phyloP scores from a whole-genome alignment of 352 stramenopile species.

The Phytophthora crassamura region DNA sequence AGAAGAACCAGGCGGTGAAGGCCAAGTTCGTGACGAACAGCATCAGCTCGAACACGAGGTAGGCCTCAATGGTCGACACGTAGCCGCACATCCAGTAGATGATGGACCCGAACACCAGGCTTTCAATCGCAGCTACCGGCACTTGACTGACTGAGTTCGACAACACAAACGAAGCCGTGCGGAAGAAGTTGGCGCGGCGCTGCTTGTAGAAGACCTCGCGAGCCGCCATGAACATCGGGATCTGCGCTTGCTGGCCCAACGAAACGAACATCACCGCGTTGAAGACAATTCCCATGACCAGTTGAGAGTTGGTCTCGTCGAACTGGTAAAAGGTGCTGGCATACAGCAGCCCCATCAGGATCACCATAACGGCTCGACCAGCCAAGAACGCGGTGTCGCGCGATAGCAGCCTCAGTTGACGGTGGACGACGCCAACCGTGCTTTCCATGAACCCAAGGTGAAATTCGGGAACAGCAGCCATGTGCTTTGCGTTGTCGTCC shows the following conservation, averaged over 20 bases:
- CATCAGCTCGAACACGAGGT: constrained; percentile 37
- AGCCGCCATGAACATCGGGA: constrained; percentile 57
- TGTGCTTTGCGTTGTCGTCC: constrained; percentile 7
- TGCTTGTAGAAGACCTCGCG: constrained; percentile 59
- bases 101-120: constrained; percentile 66
- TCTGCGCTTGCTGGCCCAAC: constrained; percentile 60
- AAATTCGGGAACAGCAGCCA: constrained; percentile 2
- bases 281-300: too few relatives aligned
- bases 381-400: constrained; percentile 10
- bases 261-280: too few relatives aligned
- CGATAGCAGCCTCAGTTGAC: constrained; percentile 5
- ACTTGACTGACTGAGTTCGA: constrained; percentile 22
- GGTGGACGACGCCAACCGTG: constrained; percentile 4
- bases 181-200: too few relatives aligned
- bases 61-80: background rate
- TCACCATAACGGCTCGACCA: constrained; percentile 3
- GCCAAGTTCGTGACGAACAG: constrained; percentile 57
- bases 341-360: constrained; percentile 6
- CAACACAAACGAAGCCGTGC: constrained; percentile 60
- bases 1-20: constrained; percentile 37
- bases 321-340: too few relatives aligned
- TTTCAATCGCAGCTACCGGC: constrained; percentile 48
- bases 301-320: too few relatives aligned
- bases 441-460: constrained; percentile 1
- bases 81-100: constrained; percentile 77